These are phyloP conservation scores for Fusarium duplospermum DNA, from an alignment of 2,329 filamentous ascomycete genomes.

Conservation along the genomic window DNA sequence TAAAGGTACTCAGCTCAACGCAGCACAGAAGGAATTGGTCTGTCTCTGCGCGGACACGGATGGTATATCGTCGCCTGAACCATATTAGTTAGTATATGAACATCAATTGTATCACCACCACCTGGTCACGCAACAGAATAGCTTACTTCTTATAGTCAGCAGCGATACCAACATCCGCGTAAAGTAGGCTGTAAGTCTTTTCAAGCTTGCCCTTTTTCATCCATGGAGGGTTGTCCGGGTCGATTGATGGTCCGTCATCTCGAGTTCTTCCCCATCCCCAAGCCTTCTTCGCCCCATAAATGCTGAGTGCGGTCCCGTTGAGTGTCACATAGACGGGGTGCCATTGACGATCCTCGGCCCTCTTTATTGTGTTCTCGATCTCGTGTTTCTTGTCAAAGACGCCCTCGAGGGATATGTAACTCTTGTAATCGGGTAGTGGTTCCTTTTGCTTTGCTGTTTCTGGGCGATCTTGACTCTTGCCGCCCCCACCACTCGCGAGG, in stretches of 20 bases:
- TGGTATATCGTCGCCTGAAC: constrained; percentile 69
- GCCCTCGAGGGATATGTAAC: constrained; percentile 65
- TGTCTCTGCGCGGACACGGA: constrained; percentile 78
- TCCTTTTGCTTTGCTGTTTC: constrained; percentile 53
- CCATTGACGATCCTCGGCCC: constrained; percentile 73
- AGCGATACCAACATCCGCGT: constrained; percentile 80
- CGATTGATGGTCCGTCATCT: constrained; percentile 62
- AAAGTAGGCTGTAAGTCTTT: constrained; percentile 76
- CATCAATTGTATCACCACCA: background rate
- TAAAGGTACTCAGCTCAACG: constrained; percentile 71
- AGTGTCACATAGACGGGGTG: constrained; percentile 71
- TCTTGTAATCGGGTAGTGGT: constrained; percentile 67
- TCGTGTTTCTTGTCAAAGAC: constrained; percentile 74
- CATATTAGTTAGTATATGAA: constrained; percentile 22
- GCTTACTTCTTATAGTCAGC: constrained; percentile 77
- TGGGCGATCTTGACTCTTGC: constrained; percentile 17
- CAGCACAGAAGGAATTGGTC: constrained; percentile 80
- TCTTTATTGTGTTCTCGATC: constrained; percentile 72
- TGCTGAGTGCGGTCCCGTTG: constrained; percentile 74
- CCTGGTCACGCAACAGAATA: background rate
- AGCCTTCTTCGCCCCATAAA: constrained; percentile 72
- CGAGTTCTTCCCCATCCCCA: constrained; percentile 61
- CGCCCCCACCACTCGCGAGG: constrained; percentile 37
- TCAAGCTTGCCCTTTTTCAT: constrained; percentile 67
- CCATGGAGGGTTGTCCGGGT: constrained; percentile 63